phyloP scores from a whole-genome alignment of 1,139 yeast species.

The Casaregolazyma suthepensis region DNA sequence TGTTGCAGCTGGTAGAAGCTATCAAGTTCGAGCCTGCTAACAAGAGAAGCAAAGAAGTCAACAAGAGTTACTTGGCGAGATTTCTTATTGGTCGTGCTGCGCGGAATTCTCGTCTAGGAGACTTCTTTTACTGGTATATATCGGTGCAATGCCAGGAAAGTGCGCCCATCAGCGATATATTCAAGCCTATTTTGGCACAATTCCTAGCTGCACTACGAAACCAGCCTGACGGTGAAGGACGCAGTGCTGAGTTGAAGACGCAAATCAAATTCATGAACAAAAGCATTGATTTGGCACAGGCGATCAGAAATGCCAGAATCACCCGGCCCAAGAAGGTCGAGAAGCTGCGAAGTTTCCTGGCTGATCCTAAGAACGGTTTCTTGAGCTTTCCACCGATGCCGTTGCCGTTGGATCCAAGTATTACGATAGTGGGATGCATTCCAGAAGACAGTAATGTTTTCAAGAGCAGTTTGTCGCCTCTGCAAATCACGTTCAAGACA shows the following conservation, averaged over 20 bases:
- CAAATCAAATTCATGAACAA: constrained; percentile 42
- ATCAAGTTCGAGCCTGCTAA: constrained; percentile 57
- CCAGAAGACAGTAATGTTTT: constrained; percentile 82
- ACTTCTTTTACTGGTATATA: constrained; percentile 85
- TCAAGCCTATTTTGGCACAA: constrained; percentile 26
- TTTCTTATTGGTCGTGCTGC: constrained; percentile 73
- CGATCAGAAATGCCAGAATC: constrained; percentile 45
- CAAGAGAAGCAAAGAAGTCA: constrained; percentile 17
- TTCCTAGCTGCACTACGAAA: constrained; percentile 30
- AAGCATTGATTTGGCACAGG: constrained; percentile 39
- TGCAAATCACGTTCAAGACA: constrained; percentile 73
- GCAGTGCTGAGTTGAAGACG: constrained; percentile 31
- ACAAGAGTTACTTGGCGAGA: constrained; percentile 56
- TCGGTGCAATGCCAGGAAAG: constrained; percentile 59
- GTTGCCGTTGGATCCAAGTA: constrained; percentile 66
- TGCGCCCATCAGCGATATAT: constrained; percentile 19
- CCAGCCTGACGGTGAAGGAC: constrained; percentile 25
- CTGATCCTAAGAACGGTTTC: constrained; percentile 37
- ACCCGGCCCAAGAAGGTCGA: constrained; percentile 54
- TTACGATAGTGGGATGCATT: constrained; percentile 64
- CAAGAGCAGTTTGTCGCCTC: constrained; percentile 83
- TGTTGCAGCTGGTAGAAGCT: constrained; percentile 90
- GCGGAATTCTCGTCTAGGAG: constrained; percentile 62
- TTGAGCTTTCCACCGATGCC: constrained; percentile 51
- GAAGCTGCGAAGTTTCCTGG: constrained; percentile 31